Evolutionary conservation across 805 yeast genomes (phyloP).

Genomic region (Lachancea mirantina): DNA sequence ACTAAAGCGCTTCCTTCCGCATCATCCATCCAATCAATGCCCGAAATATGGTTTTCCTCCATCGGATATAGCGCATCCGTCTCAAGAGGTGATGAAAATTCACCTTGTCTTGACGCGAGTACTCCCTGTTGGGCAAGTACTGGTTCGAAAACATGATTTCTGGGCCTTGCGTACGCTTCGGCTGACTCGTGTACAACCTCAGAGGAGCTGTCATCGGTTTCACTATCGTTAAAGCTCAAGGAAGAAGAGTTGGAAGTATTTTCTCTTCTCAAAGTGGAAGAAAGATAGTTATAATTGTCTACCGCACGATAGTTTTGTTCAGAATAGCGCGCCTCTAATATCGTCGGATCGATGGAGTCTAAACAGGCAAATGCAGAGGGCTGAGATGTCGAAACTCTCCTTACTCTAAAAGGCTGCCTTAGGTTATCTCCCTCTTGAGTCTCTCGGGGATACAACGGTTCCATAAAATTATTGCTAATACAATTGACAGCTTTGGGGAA

Average conservation of each 20-base stretch:
- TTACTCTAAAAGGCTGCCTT: constrained; percentile 15
- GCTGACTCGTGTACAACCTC: constrained; percentile 1
- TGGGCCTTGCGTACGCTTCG: constrained; percentile 11
- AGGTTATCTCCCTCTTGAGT: background rate
- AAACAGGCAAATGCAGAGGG: constrained; percentile 1
- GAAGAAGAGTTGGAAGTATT: background rate
- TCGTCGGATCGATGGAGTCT: constrained; percentile 9
- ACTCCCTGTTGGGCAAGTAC: constrained; percentile 1
- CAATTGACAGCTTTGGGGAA: constrained; percentile 23
- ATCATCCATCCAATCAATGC: constrained; percentile 51
- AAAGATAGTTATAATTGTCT: constrained; percentile 14
- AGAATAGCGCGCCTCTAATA: constrained; percentile 9
- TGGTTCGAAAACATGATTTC: too few relatives aligned
- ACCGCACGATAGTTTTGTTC: constrained; percentile 12
- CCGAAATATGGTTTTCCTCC: constrained; percentile 47
- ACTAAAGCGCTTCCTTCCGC: constrained; percentile 45
- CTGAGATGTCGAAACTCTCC: constrained; percentile 25
- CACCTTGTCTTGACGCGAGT: constrained; percentile 1
- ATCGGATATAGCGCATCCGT: constrained; percentile 11
- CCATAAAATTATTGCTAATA: constrained; percentile 1
- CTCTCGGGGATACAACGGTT: background rate
- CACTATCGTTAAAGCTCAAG: constrained; percentile 3
- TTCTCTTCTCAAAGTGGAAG: background rate
- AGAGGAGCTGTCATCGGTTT: background rate
- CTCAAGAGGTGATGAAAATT: too few relatives aligned